phyloP scores from a whole-genome alignment of 2,329 filamentous ascomycete genomes.

The Sporothrix mexicana region DNA sequence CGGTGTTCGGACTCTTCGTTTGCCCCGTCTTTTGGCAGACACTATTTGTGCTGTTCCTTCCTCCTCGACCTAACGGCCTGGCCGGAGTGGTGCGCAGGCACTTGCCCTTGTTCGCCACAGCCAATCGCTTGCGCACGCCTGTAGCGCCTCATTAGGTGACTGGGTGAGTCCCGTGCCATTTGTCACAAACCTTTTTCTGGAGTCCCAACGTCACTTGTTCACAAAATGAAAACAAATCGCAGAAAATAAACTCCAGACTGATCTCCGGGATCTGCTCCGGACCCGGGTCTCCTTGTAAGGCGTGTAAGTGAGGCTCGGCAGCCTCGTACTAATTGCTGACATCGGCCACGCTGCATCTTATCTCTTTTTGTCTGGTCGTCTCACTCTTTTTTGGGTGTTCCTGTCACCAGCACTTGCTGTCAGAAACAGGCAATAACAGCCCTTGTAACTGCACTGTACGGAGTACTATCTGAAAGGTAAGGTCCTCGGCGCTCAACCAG shows the following conservation, averaged over 20 bases:
- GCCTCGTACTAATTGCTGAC: conserved; percentile 17
- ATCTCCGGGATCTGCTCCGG: neutral
- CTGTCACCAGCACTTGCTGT: neutral
- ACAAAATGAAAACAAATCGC: neutral
- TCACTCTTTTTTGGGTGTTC: neutral
- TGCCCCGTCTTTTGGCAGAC: neutral
- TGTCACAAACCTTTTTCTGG: neutral
- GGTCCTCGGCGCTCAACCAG: neutral
- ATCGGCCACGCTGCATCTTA: neutral
- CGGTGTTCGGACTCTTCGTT: conserved; percentile 6
- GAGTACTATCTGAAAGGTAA: neutral
- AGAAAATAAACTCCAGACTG: neutral
- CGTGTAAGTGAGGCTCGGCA: neutral
- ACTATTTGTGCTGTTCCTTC: no score
- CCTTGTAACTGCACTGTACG: neutral
- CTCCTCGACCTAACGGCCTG: neutral
- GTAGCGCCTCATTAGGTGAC: neutral
- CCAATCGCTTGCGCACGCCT: conserved; percentile 29
- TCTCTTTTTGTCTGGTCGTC: neutral
- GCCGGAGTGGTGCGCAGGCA: neutral
- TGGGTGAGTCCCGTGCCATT: neutral
- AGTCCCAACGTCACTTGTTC: neutral
- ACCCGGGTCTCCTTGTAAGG: neutral
- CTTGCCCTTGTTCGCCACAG: conserved; percentile 6
- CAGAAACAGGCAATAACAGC: neutral